Conservation (phyloP, 768 basidiomycete species). For the Lactifluus pinguis region DNA sequence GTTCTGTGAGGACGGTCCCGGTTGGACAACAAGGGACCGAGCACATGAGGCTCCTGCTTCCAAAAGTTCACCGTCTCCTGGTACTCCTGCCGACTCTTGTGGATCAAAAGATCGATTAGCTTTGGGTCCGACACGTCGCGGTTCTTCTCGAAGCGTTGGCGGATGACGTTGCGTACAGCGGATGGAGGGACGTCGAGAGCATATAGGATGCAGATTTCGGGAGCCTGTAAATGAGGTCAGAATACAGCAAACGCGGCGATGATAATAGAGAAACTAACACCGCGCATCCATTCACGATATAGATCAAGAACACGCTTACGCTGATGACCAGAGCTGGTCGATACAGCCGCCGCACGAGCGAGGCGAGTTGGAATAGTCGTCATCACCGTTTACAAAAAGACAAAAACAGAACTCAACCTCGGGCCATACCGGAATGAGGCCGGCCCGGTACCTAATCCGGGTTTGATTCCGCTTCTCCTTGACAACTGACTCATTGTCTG, state of each 20-base stretch:
- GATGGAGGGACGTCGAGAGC: constrained; percentile 71
- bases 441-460: background rate
- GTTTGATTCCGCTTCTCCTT: background rate
- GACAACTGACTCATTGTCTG: no score
- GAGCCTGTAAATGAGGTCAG: constrained; percentile 50
- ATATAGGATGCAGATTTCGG: constrained; percentile 79
- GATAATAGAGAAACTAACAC: constrained; percentile 43
- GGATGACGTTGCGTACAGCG: constrained; percentile 70
- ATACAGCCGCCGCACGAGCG: constrained; percentile 58
- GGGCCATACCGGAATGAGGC: background rate
- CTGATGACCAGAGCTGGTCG: constrained; percentile 49
- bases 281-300: constrained; percentile 91
- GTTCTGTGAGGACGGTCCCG: constrained; percentile 41
- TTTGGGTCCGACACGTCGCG: constrained; percentile 71
- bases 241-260: background rate
- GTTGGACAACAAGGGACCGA: constrained; percentile 56
- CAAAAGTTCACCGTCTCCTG: constrained; percentile 94
- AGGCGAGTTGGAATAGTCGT: constrained; percentile 87
- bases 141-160: constrained; percentile 82
- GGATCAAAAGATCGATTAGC: constrained; percentile 76
- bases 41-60: constrained; percentile 79
- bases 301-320: constrained; percentile 61
- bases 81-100: constrained; percentile 79
- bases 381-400: constrained; percentile 24
- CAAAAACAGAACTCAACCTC: no score